Evolutionary conservation across 192 early-diverging fungal species (phyloP).

Genomic region (Blastocladiella britannica): DNA sequence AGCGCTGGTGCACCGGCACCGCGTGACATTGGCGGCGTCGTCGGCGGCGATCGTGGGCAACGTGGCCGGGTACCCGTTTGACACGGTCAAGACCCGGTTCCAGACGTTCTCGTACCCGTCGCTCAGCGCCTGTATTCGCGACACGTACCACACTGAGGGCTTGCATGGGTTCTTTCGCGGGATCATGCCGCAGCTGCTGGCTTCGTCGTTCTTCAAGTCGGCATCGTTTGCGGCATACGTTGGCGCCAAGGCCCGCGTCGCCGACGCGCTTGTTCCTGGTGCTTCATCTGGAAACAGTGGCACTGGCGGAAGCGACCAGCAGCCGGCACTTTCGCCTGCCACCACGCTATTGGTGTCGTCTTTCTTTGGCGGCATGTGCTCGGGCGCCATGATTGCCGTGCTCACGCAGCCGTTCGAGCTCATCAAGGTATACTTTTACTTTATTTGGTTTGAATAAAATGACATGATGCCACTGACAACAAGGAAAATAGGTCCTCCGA

Average conservation of each 20-base stretch:
- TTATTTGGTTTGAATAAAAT: no score
- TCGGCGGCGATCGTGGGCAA: slow-evolving; percentile 46
- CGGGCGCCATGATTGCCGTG: slow-evolving; percentile 40
- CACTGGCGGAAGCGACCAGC: no score
- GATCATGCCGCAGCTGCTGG: slow-evolving; percentile 55
- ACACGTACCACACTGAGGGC: slow-evolving; percentile 62
- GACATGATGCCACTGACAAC: no score
- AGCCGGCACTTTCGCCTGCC: no score
- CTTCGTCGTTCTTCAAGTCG: slow-evolving; percentile 66
- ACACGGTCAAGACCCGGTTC: slow-evolving; percentile 91
- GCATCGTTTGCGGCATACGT: slow-evolving; percentile 80
- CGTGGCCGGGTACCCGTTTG: slow-evolving; percentile 62
- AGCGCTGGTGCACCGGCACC: no score
- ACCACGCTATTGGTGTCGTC: no score
- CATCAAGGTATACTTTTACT: no score
- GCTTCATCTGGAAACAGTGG: no score
- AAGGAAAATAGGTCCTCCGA: slow-evolving; percentile 27
- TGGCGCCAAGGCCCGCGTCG: no score
- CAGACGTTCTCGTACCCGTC: slow-evolving; percentile 75
- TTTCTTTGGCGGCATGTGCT: neutral
- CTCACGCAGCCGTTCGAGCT: slow-evolving; percentile 56
- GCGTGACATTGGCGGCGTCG: no score
- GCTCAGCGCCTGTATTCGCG: slow-evolving; percentile 48
- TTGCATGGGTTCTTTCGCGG: slow-evolving; percentile 72
- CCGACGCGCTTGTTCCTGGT: no score